A percentile compares a stretch with the other conserved stretches of the same genome.
These are phyloP conservation scores for Pseudonectria buxi DNA, from an alignment of 2,329 filamentous ascomycete genomes.

Conservation along the genomic window DNA sequence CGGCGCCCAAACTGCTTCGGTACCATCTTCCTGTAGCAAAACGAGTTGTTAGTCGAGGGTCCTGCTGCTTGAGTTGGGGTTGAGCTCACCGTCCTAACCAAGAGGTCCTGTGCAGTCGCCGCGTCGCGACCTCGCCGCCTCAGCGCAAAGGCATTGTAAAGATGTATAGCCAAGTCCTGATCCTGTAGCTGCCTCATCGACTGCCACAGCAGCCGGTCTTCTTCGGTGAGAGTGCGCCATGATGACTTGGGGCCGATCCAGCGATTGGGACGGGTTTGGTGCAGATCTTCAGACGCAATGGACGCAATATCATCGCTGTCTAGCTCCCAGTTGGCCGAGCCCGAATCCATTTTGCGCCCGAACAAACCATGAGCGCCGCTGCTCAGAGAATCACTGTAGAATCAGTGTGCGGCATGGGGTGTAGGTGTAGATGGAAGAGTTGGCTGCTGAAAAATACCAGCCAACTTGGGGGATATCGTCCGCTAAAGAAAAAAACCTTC, in stretches of 20 bases:
- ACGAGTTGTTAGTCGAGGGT: neutral
- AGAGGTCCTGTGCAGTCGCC: conserved; percentile 21
- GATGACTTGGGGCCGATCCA: conserved; percentile 61
- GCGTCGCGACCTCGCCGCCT: conserved; percentile 36
- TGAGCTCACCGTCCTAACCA: conserved; percentile 22
- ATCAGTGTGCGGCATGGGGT: too few relatives aligned
- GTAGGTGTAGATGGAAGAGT: too few relatives aligned
- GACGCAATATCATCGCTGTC: conserved; percentile 42
- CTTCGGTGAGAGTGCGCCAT: conserved; percentile 57
- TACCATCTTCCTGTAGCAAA: conserved; percentile 20
- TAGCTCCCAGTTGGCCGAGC: conserved; percentile 31
- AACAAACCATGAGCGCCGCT: too few relatives aligned
- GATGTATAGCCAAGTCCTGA: conserved; percentile 64
- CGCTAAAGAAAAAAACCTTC: neutral
- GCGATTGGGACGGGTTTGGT: conserved; percentile 57
- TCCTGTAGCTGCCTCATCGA: conserved; percentile 58
- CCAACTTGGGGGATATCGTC: conserved; percentile 8
- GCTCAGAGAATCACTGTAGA: too few relatives aligned
- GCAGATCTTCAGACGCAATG: conserved; percentile 40
- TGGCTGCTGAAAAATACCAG: too few relatives aligned
- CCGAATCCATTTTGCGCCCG: conserved; percentile 13
- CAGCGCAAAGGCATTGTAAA: conserved; percentile 71
- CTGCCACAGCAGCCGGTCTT: conserved; percentile 55
- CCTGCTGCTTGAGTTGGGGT: neutral
- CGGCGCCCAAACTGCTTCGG: conserved; percentile 39